Evolutionary conservation across 176 grass and related monocot genomes (phyloP).

Genomic region (Rhynchospora tenuis): DNA sequence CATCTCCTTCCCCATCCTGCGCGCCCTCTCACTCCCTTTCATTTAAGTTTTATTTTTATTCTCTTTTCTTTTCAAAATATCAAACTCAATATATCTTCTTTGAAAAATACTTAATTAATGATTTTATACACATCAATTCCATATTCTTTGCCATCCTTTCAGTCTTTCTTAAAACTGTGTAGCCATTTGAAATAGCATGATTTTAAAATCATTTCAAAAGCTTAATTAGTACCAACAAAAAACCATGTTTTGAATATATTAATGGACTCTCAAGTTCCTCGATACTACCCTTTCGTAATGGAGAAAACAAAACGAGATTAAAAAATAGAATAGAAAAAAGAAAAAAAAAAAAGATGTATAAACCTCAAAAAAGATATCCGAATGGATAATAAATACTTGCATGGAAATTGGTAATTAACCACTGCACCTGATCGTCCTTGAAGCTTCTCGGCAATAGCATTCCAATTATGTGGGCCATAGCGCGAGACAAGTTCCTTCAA

Average conservation of each 20-base stretch:
- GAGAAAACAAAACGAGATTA: background rate
- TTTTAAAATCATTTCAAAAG: background rate
- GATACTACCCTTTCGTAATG: background rate
- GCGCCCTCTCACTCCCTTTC: background rate
- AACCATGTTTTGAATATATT: background rate
- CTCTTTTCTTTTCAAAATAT: background rate
- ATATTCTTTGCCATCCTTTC: background rate
- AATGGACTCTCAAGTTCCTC: background rate
- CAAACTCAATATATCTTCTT: background rate
- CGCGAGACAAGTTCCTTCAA: constrained; percentile 67
- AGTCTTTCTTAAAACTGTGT: background rate
- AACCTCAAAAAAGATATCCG: background rate
- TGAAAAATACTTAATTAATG: background rate
- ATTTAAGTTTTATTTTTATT: background rate
- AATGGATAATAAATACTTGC: background rate
- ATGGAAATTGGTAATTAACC: background rate
- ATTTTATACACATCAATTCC: background rate
- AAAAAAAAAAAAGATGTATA: background rate
- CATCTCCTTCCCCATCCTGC: too few relatives aligned
- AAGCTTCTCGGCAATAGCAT: constrained; percentile 87
- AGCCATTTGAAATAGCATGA: background rate
- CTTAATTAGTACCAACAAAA: background rate
- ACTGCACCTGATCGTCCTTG: constrained; percentile 80
- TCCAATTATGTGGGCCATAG: constrained; percentile 89
- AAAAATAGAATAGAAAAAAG: background rate